Evolutionary conservation across 352 stramenopile genomes (phyloP).

Genomic region (Hyaloperonospora brassicae): DNA sequence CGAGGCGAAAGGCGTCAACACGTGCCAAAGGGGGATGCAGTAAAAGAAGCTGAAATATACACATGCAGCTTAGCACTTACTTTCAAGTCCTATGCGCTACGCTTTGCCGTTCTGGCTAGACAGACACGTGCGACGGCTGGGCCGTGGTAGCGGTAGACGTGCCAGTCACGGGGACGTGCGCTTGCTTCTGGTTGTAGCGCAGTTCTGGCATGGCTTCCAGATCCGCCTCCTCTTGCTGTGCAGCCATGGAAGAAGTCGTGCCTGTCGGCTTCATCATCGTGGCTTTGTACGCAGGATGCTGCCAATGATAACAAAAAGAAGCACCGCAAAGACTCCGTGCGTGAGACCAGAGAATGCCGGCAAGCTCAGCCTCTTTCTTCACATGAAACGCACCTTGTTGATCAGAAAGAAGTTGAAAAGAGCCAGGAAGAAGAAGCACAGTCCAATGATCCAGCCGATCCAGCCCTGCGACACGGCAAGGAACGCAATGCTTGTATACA

Average conservation of each 20-base stretch:
- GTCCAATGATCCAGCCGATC: slow-evolving; percentile 66
- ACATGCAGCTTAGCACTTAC: slow-evolving; percentile 19
- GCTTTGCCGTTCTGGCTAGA: slow-evolving; percentile 24
- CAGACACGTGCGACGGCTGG: slow-evolving; percentile 54
- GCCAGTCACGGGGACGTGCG: slow-evolving; percentile 19
- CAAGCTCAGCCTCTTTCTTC: neutral
- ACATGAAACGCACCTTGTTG: slow-evolving; percentile 37
- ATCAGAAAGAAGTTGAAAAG: slow-evolving; percentile 88
- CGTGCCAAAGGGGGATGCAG: slow-evolving; percentile 8
- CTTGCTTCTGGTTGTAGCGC: slow-evolving; percentile 66
- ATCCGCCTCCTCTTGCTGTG: slow-evolving; percentile 51
- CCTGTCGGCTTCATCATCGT: slow-evolving; percentile 59
- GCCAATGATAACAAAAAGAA: neutral
- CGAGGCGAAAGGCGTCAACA: too few relatives aligned
- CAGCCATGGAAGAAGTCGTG: slow-evolving; percentile 7
- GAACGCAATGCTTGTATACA: slow-evolving; percentile 53
- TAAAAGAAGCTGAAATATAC: slow-evolving; percentile 25
- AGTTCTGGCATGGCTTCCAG: slow-evolving; percentile 71
- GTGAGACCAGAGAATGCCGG: slow-evolving; percentile 3
- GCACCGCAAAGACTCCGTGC: neutral
- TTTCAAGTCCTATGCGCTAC: neutral
- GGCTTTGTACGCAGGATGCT: slow-evolving; percentile 76
- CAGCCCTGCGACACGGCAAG: slow-evolving; percentile 72
- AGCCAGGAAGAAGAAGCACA: slow-evolving; percentile 66
- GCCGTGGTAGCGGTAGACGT: slow-evolving; percentile 30